Evolutionary conservation across 1,139 yeast genomes (phyloP).

Genomic region (Hyphopichia khmerensis): DNA sequence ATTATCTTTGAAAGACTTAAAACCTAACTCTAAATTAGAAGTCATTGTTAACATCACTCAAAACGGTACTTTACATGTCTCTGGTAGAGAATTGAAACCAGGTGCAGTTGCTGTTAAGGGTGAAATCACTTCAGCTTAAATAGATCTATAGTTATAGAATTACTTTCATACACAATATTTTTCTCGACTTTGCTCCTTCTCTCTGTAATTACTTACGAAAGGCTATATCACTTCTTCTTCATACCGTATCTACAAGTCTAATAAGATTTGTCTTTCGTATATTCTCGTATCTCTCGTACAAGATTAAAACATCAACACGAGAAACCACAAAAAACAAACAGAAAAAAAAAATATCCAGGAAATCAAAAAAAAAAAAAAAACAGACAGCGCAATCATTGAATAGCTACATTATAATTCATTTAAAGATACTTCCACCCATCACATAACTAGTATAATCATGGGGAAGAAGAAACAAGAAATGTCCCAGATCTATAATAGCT

Average conservation of each 20-base stretch:
- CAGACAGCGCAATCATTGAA: not conserved
- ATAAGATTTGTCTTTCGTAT: not conserved
- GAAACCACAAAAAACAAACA: not conserved
- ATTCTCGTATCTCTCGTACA: not conserved
- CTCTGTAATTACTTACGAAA: too few species aligned
- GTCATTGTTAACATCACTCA: slow-evolving; percentile 80
- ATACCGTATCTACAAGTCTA: not conserved
- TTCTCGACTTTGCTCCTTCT: not conserved
- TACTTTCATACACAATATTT: not conserved
- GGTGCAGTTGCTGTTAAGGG: slow-evolving; percentile 59
- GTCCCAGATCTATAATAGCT: slow-evolving; percentile 54
- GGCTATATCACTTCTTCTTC: too few species aligned
- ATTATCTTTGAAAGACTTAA: slow-evolving; percentile 70
- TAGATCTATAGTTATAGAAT: not conserved
- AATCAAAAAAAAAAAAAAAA: not conserved
- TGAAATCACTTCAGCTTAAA: slow-evolving; percentile 27
- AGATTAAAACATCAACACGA: not conserved
- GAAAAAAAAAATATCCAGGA: not conserved
- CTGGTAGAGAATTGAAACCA: slow-evolving; percentile 78
- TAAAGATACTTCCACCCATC: not conserved
- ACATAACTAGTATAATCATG: too few species aligned
- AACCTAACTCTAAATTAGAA: slow-evolving; percentile 70
- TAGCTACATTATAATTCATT: not conserved
- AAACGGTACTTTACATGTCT: slow-evolving; percentile 78
- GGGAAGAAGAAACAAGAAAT: slow-evolving; percentile 53